A percentile compares a stretch with the other conserved stretches of the same genome.
These are phyloP conservation scores for Testicularia cyperi DNA, from an alignment of 1,284 basidiomycete genomes.

Conservation along the genomic window DNA sequence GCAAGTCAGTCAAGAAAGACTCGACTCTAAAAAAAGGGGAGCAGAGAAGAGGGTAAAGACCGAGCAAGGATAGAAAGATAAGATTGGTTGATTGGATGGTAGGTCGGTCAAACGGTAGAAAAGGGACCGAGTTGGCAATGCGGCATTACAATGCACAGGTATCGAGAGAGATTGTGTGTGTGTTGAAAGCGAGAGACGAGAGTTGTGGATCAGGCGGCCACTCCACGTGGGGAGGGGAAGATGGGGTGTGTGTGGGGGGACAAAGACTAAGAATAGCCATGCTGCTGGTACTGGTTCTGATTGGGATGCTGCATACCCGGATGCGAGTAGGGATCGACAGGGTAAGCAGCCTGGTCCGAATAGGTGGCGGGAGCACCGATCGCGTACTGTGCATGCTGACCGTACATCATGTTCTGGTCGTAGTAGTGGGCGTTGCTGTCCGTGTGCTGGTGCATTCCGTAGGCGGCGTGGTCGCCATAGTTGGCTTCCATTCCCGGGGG, in stretches of 20 bases:
- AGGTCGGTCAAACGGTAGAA: no score
- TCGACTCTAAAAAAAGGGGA: no score
- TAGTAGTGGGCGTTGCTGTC: not conserved
- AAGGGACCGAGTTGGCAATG: conserved; percentile 1
- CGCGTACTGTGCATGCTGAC: not conserved
- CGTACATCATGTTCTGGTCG: not conserved
- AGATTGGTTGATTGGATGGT: not conserved
- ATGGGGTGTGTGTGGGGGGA: not conserved
- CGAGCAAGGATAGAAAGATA: no score
- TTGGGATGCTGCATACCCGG: not conserved
- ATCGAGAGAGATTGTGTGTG: no score
- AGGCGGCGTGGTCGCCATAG: conserved; percentile 4
- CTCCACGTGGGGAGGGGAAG: no score
- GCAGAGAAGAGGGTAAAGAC: no score
- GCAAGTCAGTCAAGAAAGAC: no score
- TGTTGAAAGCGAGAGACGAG: no score
- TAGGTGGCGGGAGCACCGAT: not conserved
- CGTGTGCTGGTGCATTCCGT: not conserved
- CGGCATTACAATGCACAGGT: no score
- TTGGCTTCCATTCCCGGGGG: conserved; percentile 14
- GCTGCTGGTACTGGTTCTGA: not conserved
- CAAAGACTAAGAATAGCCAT: not conserved
- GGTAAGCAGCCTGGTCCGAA: not conserved
- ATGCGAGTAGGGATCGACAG: not conserved
- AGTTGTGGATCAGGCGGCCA: no score